Evolutionary conservation across 2,329 filamentous ascomycete genomes (phyloP), one percentile per base, ranked within the genome.

Genomic region (Dryadomyces quercivorus): DNA sequence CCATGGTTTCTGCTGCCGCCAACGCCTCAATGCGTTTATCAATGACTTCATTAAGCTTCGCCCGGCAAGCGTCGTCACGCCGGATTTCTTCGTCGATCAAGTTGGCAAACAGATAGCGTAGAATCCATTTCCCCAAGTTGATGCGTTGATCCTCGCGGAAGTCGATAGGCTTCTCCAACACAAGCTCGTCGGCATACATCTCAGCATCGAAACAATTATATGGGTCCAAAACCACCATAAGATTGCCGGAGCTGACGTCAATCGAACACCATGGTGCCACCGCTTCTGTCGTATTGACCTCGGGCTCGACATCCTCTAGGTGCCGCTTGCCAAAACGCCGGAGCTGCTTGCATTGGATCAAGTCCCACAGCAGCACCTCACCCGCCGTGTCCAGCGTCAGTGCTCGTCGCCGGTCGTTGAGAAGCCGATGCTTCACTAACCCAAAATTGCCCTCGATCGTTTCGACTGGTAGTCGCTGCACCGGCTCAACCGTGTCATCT

Each of bases 121-220:
- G 72, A 48, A 97, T 82, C 93, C 93, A 98, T 74, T 95, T 95
- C 9, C 93, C 93, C 48, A 97, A 81, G 64, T 95, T 97, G 67
- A 97, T 95, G 71, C 93, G 82, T 70, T 97, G 92, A 62, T 98
- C 93, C 62, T 97, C 92, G 55, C 86, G 77, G 64, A 95, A 95
- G 13, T 91, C 85, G 42, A 44, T 13, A 18, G 80, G 74, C 58
- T 89, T 84, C 12, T 86, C 78, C 54, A 92, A 62, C 44, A 83
- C 75, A 40, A 94, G 72, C 69, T 97, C 91, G 65, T 98, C 93
- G 1, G 90, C 92, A 66, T 98, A 98, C 68, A 95, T 86, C 65
- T 98, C 93, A 16, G 91, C 93, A 69, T 98, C 93, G 62, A 98
- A 98, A 66, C 91, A 96, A 61, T 94, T 94, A 63, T 93, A 94